A percentile compares a stretch with the other conserved stretches of the same genome.
Evolutionary conservation across 495 filamentous ascomycete genomes (phyloP).

Genomic region (Apodospora peruviana): DNA sequence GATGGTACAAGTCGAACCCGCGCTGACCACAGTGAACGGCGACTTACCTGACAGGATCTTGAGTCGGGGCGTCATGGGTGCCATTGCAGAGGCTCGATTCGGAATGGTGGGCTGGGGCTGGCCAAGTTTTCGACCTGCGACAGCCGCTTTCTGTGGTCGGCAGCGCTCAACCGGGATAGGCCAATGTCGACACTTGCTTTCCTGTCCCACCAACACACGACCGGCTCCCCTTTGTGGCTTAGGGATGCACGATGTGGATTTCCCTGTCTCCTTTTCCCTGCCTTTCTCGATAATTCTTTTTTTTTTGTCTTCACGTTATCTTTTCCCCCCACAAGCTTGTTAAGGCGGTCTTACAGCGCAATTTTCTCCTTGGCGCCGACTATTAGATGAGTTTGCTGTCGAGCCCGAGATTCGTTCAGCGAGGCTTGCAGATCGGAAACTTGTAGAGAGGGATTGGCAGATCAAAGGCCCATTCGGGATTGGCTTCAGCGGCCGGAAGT

Average conservation of each 20-base stretch:
- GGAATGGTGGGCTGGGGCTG: conserved; percentile 33
- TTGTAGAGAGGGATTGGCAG: background rate
- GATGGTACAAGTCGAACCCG: conserved; percentile 19
- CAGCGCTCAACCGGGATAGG: conserved; percentile 23
- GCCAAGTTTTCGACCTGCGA: conserved; percentile 29
- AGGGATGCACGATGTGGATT: background rate
- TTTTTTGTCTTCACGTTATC: background rate
- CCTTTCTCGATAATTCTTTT: background rate
- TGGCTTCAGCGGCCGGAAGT: background rate
- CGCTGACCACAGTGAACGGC: conserved; percentile 16
- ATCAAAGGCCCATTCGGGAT: background rate
- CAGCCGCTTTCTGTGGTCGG: conserved; percentile 19
- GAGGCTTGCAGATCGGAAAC: background rate
- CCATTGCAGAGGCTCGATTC: conserved; percentile 40
- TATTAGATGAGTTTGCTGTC: background rate
- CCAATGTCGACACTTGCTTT: conserved; percentile 14
- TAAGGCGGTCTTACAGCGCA: background rate
- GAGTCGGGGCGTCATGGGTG: conserved; percentile 47
- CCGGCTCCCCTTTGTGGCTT: conserved; percentile 12
- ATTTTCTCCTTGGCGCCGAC: background rate
- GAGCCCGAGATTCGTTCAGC: background rate
- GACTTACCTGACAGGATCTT: conserved; percentile 50
- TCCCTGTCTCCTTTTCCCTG: background rate
- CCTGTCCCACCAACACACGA: conserved; percentile 13
- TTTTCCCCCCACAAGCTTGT: background rate